Base-by-base conservation (phyloP, 805 yeast species). In the Ogataea wickerhamii region DNA sequence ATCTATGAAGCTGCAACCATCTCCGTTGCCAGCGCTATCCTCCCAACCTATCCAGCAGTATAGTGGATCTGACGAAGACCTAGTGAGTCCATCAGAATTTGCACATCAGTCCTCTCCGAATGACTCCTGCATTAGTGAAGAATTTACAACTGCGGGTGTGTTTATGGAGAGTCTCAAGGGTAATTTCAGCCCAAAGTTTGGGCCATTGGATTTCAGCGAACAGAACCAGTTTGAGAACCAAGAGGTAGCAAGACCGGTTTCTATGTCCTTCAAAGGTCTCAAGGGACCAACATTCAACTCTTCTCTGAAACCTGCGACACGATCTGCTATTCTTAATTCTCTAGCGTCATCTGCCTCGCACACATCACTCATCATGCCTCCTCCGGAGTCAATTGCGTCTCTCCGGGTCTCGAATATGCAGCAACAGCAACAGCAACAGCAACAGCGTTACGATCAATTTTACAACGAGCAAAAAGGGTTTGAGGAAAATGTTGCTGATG, bases 251-350 rank as follows among this genome's bases (percentile, higher is more conserved):
- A 41, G 47, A 30, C 51, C 76, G 16, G 60, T 70, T 8, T 70
- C 57, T 6, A 64, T 71, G 71, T 79, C 86, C 2, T 79, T 78
- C 59, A 72, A 72, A 44, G 88, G 88, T 0, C 56, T 81, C 38
- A 70, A 64, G 37, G 84, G 79, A 0, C 82, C 87, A 2, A 64
- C 76, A 2, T 73, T 78, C 45, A 71, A 71, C 28, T 46, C 57
- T 4, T 24, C 53, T 1, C 36, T 59, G 29, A 58, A 53, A 32
- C 48, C 55, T 3, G 45, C 54, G 4, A 52, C 63, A 1, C 44
- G 44, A 32, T 47, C 52, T 29, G 63, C 63, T 2, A 59, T 59
- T 14, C 24, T 58, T 13, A 60, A 56, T 12, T 54, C 63, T 8
- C 32, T 58, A 6, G 44, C 46, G 4, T 38, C 47, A 28, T 60